Percentiles rank a stretch among this genome's conserved stretches.
Evolutionary conservation across 805 yeast species (phyloP).

Genomic region (Teunomyces panamensis): DNA sequence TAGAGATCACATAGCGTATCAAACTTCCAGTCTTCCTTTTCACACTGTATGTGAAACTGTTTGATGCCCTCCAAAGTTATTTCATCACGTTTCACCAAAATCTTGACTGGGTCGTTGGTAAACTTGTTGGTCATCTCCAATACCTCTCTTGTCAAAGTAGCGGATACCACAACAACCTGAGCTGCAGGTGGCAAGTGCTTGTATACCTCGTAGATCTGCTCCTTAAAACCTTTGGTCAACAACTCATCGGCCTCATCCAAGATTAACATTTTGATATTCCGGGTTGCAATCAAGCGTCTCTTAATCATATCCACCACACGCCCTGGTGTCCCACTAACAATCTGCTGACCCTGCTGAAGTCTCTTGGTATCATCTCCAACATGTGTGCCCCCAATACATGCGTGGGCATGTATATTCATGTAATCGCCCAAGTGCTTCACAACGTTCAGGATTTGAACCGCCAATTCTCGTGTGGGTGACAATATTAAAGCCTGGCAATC

Average conservation of each 20-base stretch:
- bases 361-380: slow-evolving; percentile 85
- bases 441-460: slow-evolving; percentile 92
- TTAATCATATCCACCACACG: slow-evolving; percentile 95
- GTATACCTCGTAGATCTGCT: slow-evolving; percentile 93
- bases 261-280: slow-evolving; percentile 87
- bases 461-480: slow-evolving; percentile 97
- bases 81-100: slow-evolving; percentile 93
- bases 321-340: slow-evolving; percentile 98
- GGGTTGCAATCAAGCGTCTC: slow-evolving; percentile 78
- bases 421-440: slow-evolving; percentile 85
- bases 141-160: slow-evolving; percentile 92
- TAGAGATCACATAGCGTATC: slow-evolving; percentile 93
- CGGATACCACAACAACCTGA: slow-evolving; percentile 93
- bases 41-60: slow-evolving; percentile 88
- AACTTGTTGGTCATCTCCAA: slow-evolving; percentile 87
- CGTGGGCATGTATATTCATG: slow-evolving; percentile 89
- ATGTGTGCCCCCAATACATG: slow-evolving; percentile 96
- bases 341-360: slow-evolving; percentile 81
- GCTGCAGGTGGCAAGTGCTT: slow-evolving; percentile 81
- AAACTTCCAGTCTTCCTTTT: slow-evolving; percentile 90
- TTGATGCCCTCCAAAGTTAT: slow-evolving; percentile 92
- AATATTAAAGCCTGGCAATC: slow-evolving; percentile 90
- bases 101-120: slow-evolving; percentile 92
- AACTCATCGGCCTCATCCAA: slow-evolving; percentile 98
- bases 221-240: slow-evolving; percentile 89